Conservation (phyloP, 176 grass and related monocot genomes). For the Cenchrus fungigraminus region DNA sequence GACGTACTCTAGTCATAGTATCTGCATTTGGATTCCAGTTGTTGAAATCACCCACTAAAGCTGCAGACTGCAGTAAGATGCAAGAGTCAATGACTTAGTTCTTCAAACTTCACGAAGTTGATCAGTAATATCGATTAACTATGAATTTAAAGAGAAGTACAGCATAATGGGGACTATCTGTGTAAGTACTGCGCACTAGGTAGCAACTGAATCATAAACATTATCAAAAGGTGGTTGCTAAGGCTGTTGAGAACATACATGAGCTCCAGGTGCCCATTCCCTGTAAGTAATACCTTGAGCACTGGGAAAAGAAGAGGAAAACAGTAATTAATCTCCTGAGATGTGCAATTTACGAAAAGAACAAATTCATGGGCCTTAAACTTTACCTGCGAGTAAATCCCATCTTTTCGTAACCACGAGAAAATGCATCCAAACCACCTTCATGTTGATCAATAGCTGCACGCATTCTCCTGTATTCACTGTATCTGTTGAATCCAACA, state of each 20-base stretch:
- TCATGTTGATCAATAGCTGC: conserved; percentile 79
- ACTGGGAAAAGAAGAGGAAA: conserved; percentile 43
- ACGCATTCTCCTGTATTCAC: conserved; percentile 78
- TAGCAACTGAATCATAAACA: conserved; percentile 13
- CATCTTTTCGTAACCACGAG: conserved; percentile 95
- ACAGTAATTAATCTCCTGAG: conserved; percentile 27
- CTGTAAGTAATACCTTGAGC: conserved; percentile 84
- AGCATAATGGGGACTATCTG: background rate
- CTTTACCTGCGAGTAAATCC: conserved; percentile 77
- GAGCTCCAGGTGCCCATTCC: conserved; percentile 96
- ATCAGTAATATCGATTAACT: conserved; percentile 24
- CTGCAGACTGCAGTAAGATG: conserved; percentile 71
- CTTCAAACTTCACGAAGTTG: conserved; percentile 27
- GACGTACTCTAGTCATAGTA: conserved; percentile 72
- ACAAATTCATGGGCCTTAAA: conserved; percentile 8
- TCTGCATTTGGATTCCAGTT: conserved; percentile 91
- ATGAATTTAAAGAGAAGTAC: background rate
- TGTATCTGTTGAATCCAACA: conserved; percentile 72
- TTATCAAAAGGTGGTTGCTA: conserved; percentile 9
- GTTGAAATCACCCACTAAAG: conserved; percentile 97
- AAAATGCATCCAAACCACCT: conserved; percentile 97
- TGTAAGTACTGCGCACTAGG: background rate
- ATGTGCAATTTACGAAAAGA: background rate
- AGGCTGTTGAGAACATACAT: conserved; percentile 52
- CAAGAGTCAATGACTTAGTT: conserved; percentile 25